These are phyloP conservation scores for Aspergillus fructus DNA, from an alignment of 2,329 filamentous ascomycete genomes.

Conservation along the genomic window DNA sequence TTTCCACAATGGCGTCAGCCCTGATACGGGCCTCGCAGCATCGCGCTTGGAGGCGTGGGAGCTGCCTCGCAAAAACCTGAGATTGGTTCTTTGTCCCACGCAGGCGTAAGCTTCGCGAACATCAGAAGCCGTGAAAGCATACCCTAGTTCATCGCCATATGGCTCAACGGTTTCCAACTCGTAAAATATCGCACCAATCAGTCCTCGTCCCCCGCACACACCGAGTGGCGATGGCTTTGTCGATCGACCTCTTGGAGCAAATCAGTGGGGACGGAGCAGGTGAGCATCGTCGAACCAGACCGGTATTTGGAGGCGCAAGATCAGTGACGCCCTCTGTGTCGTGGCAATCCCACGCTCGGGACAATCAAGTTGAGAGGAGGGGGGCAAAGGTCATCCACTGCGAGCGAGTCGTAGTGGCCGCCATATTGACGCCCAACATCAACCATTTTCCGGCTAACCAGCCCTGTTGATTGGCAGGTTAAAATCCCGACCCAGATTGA, in stretches of 20 bases:
- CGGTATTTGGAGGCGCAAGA: neutral
- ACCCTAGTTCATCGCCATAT: slow-evolving; percentile 11
- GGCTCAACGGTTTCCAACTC: slow-evolving; percentile 19
- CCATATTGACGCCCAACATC: slow-evolving; percentile 24
- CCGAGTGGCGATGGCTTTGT: slow-evolving; percentile 25
- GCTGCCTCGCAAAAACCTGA: neutral
- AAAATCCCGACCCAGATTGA: slow-evolving; percentile 28
- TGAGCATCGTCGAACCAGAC: neutral
- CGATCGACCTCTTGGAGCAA: slow-evolving; percentile 21
- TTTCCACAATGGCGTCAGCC: slow-evolving; percentile 1
- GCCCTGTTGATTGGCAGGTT: slow-evolving; percentile 27
- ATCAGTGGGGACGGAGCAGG: slow-evolving; percentile 2
- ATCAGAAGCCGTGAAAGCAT: slow-evolving; percentile 10
- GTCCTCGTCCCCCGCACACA: slow-evolving; percentile 21
- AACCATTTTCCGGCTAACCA: slow-evolving; percentile 9
- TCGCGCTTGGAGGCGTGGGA: neutral
- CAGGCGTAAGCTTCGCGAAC: neutral
- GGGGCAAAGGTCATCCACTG: slow-evolving; percentile 1
- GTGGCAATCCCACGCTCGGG: slow-evolving; percentile 7
- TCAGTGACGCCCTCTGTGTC: slow-evolving; percentile 6
- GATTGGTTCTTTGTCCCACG: neutral
- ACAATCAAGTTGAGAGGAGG: slow-evolving; percentile 5
- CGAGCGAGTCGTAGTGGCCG: slow-evolving; percentile 15
- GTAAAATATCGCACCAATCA: slow-evolving; percentile 33
- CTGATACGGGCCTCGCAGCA: neutral